Evolutionary conservation across 495 filamentous ascomycete species (phyloP), one percentile per base, ranked within the genome.

Genomic region (Chaetomium cochliodes): DNA sequence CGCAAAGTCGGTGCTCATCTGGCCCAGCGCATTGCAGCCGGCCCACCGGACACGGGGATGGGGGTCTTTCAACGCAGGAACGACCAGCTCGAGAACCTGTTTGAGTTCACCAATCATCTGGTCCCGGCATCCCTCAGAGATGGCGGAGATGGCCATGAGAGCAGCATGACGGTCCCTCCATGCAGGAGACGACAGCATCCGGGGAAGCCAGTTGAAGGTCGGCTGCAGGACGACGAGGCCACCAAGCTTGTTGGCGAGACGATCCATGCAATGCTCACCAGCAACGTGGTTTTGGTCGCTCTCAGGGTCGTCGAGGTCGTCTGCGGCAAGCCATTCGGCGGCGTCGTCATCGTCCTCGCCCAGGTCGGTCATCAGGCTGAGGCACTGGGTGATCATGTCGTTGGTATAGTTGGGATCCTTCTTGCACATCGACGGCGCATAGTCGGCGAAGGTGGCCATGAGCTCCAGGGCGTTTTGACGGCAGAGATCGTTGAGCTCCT

Each of bases 1-100:
- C 37, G 96, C 94, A 74, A 99, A 99, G 76, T 99, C 96, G 12
- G 96, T 99, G 77, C 96, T 98, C 96, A 99, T 99, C 75, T 99
- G 96, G 16, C 96, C 96, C 26, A 99, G 81, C n/a, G 96, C 96
- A 73, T 99, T 98, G 80, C 96, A 99, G 42, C 93, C 96, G 37
- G 96, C 96, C 87, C 96, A 99, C 61, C 94, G 89, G 55, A 99
- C 96, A 64, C 96, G 90, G 23, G 96, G 92, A 73, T 98, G 96
- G 47, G 88, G 82, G 67, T 98, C 93, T 65, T 88, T 86, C n/a
- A 99, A 83, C 55, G 93, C 90, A 16, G 96, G 96, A 47, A 97
- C 86, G 47, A 99, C 94, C 26, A 98, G 83, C 54, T 93, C 92
- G 64, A 99, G 81, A 25, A 99, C 93, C 73, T 97, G 91, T 72